Evolutionary conservation across 139 green algal genomes (phyloP), one percentile per base, ranked within the genome.

Genomic region (Tetraselmis chui): DNA sequence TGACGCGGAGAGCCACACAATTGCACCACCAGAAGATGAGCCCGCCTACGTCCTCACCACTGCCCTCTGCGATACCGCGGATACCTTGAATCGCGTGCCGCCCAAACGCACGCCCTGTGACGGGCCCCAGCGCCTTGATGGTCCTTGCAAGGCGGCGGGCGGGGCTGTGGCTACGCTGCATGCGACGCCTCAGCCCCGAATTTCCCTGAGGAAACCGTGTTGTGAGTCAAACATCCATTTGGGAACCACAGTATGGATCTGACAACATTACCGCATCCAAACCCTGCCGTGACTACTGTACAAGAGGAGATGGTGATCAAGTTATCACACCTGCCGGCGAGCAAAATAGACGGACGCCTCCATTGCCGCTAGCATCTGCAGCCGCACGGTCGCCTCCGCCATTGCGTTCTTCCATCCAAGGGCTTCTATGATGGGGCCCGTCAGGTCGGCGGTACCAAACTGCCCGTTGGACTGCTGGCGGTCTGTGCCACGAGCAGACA

Each of bases 111-210:
- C 67, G 76, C 92, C 89, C 84, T 87, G 45, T 85, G 32, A 91
- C 88, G 0, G 84, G 80, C 0, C 93, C 91, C 30, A 95, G 85
- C 79, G 81, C 87, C 80, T 95, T 87, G 78, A 94, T 87, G 29
- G 92, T 96, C 26, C 93, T 86, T 0, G 92, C 92, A 18, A 96
- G 78, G 28, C 93, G 89, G 26, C 93, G 86, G 0, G 93, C 93
- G 0, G 92, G 90, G 5, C 90, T 88, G 77, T 97, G 92, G 45
- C 45, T 67, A 18, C 45, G 45, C 18, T 67, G 5, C 18, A 67
- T 67, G 11, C 18, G 45, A 18, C 45, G 45, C 45, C 45, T 5
- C 45, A 67, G 45, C 11, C 45, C 45, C 18, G 45, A 25, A 18
- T 67, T 67, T 67, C 45, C 45, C 45, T 67, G 45, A 67, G 18